Base-by-base conservation (phyloP, 129 eudicot species). In the Saposhnikovia divaricata region DNA sequence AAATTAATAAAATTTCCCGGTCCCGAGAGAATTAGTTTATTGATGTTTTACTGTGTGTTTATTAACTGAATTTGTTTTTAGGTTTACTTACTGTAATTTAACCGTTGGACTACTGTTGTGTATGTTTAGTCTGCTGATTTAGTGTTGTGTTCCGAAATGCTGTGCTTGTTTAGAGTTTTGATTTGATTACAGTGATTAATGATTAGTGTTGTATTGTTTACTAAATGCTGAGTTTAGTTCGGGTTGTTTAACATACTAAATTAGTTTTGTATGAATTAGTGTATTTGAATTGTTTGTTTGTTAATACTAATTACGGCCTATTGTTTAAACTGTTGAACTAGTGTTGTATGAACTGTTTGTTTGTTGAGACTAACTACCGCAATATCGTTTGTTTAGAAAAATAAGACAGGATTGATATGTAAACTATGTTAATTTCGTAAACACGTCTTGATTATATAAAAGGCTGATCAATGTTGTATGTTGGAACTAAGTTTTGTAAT, bases 401-500 rank as follows among this genome's bases (percentile, higher is more conserved):
- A 16, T 5, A 51, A 0, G 63, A 53, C 25, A 19, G 25, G 27
- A 21, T 6, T 53, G 63, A 53, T 51, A 1, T 53, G 3, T 61
- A n/a, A 34, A 25, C 25, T 9, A 34, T 6, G 34, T 61, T 61
- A 61, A 59, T n/a, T 59, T 8, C 5, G 2, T n/a, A 9, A 9
- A 21, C 1, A n/a, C 12, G 4, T 57, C 65, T 57, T 69, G 40
- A 69, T 69, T 69, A 38, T 12, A n/a, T 70, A 38, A 15, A 38
- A 7, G 7, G n/a, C n/a, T 70, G 44, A 38, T 25, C 6, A 18
- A 2, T 9, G 1, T 4, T 69, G 28, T 37, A 14, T 44, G 42
- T 76, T 48, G 18, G 74, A 77, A n/a, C 48, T 63, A 10, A 42
- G 79, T 63, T 55, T 76, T 77, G 81, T 77, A 75, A 53, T 28